These are phyloP conservation scores for Parietaria judaica DNA, from an alignment of 306 rosid genomes.

Conservation along the genomic window DNA sequence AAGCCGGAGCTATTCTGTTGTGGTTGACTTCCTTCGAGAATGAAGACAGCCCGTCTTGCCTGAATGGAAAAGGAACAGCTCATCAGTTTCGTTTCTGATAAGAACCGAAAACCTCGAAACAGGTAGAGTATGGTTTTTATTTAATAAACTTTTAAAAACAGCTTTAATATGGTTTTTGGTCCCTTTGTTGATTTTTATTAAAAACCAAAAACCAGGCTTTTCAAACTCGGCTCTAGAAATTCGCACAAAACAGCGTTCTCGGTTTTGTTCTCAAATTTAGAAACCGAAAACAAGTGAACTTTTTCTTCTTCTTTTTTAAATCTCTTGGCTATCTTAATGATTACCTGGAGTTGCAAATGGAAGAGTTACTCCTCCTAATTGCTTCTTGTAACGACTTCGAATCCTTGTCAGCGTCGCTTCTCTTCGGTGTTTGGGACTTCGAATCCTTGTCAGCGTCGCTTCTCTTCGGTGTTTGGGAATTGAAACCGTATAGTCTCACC, in stretches of 20 bases:
- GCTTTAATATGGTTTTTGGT: too few species aligned
- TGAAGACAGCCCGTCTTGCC: constrained; percentile 40
- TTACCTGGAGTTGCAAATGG: constrained; percentile 44
- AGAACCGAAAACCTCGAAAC: too few species aligned
- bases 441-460: constrained; percentile 22
- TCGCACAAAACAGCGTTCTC: too few species aligned
- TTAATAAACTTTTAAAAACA: too few species aligned
- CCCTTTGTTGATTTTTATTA: too few species aligned
- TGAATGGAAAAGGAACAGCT: constrained; percentile 18
- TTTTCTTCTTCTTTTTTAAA: too few species aligned
- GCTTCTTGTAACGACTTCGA: constrained; percentile 28
- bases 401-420: constrained; percentile 21
- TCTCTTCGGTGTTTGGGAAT: constrained; percentile 22
- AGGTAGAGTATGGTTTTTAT: too few species aligned
- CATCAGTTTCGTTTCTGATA: too few species aligned
- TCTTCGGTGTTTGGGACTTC: constrained; percentile 16
- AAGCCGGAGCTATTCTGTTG: constrained; percentile 59
- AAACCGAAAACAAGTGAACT: too few species aligned
- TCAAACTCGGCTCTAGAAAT: too few species aligned
- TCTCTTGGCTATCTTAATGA: neutral
- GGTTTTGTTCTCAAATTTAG: too few species aligned
- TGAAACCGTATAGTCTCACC: constrained; percentile 38
- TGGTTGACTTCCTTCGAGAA: constrained; percentile 45
- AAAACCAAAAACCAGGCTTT: too few species aligned
- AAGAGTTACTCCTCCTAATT: constrained; percentile 18